Evolutionary conservation across 805 yeast species (phyloP).

Genomic region (Kregervanrija delftensis): DNA sequence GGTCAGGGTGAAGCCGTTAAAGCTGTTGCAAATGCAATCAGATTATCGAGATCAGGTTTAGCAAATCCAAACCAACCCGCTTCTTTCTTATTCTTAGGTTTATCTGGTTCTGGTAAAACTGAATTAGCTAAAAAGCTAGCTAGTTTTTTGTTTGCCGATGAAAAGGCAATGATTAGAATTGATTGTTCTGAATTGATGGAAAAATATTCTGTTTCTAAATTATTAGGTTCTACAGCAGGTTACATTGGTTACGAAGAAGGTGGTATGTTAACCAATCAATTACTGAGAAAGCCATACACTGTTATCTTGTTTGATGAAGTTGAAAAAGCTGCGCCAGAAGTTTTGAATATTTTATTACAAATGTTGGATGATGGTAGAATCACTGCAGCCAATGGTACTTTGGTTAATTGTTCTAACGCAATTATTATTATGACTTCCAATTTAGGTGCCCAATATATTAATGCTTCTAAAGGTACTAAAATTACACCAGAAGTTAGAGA

Average conservation of each 20-base stretch:
- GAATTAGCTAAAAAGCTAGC: slow-evolving; percentile 96
- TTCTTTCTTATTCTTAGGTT: slow-evolving; percentile 87
- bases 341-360: slow-evolving; percentile 83
- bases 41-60: slow-evolving; percentile 89
- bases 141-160: slow-evolving; percentile 92
- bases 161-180: slow-evolving; percentile 92
- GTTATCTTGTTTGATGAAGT: slow-evolving; percentile 97
- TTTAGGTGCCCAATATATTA: slow-evolving; percentile 88
- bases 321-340: slow-evolving; percentile 98
- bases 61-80: slow-evolving; percentile 97
- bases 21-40: slow-evolving; percentile 92
- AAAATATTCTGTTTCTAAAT: slow-evolving; percentile 91
- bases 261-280: slow-evolving; percentile 89
- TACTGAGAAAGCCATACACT: slow-evolving; percentile 87
- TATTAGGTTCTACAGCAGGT: slow-evolving; percentile 97
- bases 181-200: slow-evolving; percentile 96
- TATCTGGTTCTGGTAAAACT: slow-evolving; percentile 97
- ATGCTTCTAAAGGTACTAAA: slow-evolving; percentile 52
- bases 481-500: slow-evolving; percentile 65
- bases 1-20: slow-evolving; percentile 95
- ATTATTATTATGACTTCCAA: slow-evolving; percentile 96
- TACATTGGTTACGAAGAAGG: slow-evolving; percentile 97
- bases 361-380: slow-evolving; percentile 95
- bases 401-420: slow-evolving; percentile 86
- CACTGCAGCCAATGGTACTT: slow-evolving; percentile 90